Base-by-base conservation (phyloP, 2,329 filamentous ascomycete species). In the Drechslera avenae region DNA sequence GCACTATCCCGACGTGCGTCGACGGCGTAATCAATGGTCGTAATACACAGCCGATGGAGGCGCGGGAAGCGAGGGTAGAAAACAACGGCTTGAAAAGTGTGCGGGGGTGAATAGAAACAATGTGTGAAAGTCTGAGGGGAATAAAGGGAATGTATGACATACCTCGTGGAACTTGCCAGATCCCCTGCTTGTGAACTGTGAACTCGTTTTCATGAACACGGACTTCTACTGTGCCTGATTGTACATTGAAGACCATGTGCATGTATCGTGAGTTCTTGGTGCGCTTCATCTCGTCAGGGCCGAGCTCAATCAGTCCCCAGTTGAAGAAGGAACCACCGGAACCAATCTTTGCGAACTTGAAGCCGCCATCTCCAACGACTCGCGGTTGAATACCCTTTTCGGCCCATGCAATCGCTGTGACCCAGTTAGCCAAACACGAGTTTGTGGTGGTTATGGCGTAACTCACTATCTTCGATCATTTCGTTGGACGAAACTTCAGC, bases 101-200 rank as follows among this genome's bases (percentile, higher is more conserved):
- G 37, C n/a, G 26, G 23, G 36, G 14, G 6, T 18, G 21, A 28
- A 19, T 18, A n/a, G 26, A 48, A 23, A 12, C 7, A 18, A 33
- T n/a, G 4, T 19, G 6, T 21, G 18, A 28, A 32, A n/a, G 18
- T 21, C 14, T 17, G 32, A n/a, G 19, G 39, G 8, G 28, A 37
- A 33, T 17, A 23, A 57, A 35, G 5, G 32, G 13, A 52, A 46
- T 23, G 32, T n/a, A 46, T 3, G 56, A 77, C 88, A 80, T 76
- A 97, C 93, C 93, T 85, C 93, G 85, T 18, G 94, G 94, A 55
- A 99, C 92, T 73, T 96, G 92, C 83, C 90, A 97, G 73, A 92
- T 88, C 45, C 93, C 93, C 33, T 93, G 92, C 62, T 89, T 91
- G 31, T 87, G 86, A 58, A 96, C 91, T 49, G 88, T 86, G 71